Conservation (phyloP, 2,329 filamentous ascomycete species). For the Bipolaris victoriae region DNA sequence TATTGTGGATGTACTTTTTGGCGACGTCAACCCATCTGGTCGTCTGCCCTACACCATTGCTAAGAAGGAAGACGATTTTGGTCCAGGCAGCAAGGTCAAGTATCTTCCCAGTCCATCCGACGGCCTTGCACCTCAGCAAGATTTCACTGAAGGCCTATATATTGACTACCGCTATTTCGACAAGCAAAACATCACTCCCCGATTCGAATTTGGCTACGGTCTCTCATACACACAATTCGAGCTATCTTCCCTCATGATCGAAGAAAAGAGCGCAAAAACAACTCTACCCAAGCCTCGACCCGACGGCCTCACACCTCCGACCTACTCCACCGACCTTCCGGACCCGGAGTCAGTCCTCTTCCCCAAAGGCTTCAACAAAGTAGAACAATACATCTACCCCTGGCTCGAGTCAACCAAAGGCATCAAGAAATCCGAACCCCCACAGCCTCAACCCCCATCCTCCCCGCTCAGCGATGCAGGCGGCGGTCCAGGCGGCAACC, state of each 20-base stretch:
- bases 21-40: constrained; percentile 78
- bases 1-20: constrained; percentile 79
- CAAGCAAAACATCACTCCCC: constrained; percentile 72
- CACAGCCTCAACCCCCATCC: constrained; percentile 65
- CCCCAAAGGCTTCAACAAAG: constrained; percentile 64
- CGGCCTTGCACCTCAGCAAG: constrained; percentile 75
- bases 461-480: constrained; percentile 64
- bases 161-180: constrained; percentile 93
- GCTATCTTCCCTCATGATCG: constrained; percentile 60
- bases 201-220: constrained; percentile 86
- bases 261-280: constrained; percentile 54
- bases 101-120: constrained; percentile 65
- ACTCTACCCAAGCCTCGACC: constrained; percentile 43
- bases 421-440: constrained; percentile 50
- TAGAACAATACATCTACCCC: constrained; percentile 76
- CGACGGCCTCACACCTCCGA: constrained; percentile 44
- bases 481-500: constrained; percentile 72
- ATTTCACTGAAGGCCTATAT: constrained; percentile 82
- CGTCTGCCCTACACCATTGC: constrained; percentile 88
- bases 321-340: constrained; percentile 62
- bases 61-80: constrained; percentile 75
- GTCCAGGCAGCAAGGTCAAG: constrained; percentile 71
- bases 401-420: constrained; percentile 64
- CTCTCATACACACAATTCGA: constrained; percentile 80
- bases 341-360: constrained; percentile 64